A percentile compares a stretch with the other conserved stretches of the same genome.
phyloP scores from a whole-genome alignment of 2,329 filamentous ascomycete species.

The Alternaria sp. region DNA sequence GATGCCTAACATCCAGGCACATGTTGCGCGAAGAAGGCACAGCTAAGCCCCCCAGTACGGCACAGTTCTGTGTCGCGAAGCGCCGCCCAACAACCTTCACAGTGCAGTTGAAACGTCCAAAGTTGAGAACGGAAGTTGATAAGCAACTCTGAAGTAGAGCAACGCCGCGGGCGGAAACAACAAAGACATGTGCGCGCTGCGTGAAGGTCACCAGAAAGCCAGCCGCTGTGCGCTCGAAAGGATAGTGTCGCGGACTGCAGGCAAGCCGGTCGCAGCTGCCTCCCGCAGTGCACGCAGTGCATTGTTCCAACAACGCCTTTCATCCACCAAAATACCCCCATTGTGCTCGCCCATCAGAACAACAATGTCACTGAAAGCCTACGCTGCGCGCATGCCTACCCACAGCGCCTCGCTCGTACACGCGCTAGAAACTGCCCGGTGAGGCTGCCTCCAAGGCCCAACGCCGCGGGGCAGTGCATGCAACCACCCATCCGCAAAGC shows the following conservation, averaged over 20 bases:
- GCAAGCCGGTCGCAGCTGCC: background rate
- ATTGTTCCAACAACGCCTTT: background rate
- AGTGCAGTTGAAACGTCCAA: background rate
- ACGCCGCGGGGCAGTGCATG: slow-evolving; percentile 11
- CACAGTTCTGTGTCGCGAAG: slow-evolving; percentile 9
- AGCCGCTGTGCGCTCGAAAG: background rate
- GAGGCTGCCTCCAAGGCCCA: slow-evolving; percentile 10
- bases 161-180: background rate
- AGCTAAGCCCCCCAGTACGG: slow-evolving; percentile 2
- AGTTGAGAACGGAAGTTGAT: no score
- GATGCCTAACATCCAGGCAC: background rate
- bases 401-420: slow-evolving; percentile 3
- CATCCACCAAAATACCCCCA: background rate
- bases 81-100: slow-evolving; percentile 1
- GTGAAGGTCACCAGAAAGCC: background rate
- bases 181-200: background rate
- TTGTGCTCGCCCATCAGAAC: background rate
- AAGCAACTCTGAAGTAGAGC: background rate
- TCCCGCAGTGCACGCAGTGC: background rate
- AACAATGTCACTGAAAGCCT: background rate
- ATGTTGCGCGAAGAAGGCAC: slow-evolving; percentile 1
- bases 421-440: background rate
- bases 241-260: background rate
- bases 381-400: background rate
- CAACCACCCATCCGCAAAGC: background rate